Conservation (phyloP, 805 yeast genomes). For the Kluyveromyces lactis region DNA sequence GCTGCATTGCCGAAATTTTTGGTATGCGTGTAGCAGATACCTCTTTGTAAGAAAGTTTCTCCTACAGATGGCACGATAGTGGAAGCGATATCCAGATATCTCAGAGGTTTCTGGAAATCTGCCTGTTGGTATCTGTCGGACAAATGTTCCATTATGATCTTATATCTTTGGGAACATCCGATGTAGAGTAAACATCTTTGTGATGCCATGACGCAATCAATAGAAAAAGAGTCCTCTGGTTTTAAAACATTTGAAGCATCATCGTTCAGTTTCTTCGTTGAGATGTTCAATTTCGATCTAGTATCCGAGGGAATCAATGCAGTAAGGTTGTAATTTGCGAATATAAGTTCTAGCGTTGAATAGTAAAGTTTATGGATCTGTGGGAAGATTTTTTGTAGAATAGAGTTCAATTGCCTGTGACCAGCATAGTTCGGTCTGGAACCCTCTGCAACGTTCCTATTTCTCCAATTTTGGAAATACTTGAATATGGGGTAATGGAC, state of each 20-base stretch:
- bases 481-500: slow-evolving; percentile 11
- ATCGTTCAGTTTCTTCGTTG: neutral
- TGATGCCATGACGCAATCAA: slow-evolving; percentile 10
- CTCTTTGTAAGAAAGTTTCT: slow-evolving; percentile 37
- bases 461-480: slow-evolving; percentile 9
- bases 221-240: slow-evolving; percentile 8
- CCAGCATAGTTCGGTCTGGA: slow-evolving; percentile 7
- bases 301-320: slow-evolving; percentile 6
- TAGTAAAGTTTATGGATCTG: slow-evolving; percentile 9
- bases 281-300: slow-evolving; percentile 3
- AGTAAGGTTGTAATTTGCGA: slow-evolving; percentile 2
- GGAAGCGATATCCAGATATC: slow-evolving; percentile 44
- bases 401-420: slow-evolving; percentile 7
- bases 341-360: slow-evolving; percentile 5
- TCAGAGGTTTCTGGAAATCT: slow-evolving; percentile 37
- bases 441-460: slow-evolving; percentile 5
- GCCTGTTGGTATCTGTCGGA: slow-evolving; percentile 31
- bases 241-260: slow-evolving; percentile 3
- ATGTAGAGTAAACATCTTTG: slow-evolving; percentile 34
- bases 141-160: slow-evolving; percentile 39
- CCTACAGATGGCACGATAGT: slow-evolving; percentile 58
- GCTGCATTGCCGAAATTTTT: slow-evolving; percentile 18
- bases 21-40: slow-evolving; percentile 21
- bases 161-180: slow-evolving; percentile 53
- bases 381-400: slow-evolving; percentile 8